Evolutionary conservation across 164 flowering plant species (phyloP), one percentile per base, ranked within the genome.

Genomic region (Stephania japonica): DNA sequence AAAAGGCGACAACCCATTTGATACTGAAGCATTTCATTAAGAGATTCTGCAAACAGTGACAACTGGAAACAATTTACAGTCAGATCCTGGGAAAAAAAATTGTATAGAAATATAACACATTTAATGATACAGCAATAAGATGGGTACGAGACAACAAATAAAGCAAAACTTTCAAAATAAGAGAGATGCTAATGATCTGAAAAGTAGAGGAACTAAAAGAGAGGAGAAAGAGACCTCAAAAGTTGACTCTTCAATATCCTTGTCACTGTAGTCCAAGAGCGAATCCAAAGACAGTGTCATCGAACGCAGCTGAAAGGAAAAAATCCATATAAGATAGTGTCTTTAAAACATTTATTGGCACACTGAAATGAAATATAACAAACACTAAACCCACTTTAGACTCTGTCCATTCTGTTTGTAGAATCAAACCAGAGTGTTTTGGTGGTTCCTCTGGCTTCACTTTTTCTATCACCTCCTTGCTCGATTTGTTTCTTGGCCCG

Each of bases 21-120:
- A 75, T 85, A 91, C 77, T 96, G 97, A 78, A 96, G 92, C 99
- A 93, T 93, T 84, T 96, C 99, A 85, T 88, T 84, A 10, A 96
- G 70, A 2, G 92, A 73, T 75, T 96, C 99, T 0, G 97, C 98
- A 86, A 96, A 93, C 50, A 93, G 70, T 62, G 98, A 96, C 72
- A 96, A 82, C 99, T 96, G 85, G 73, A 78, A 73, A 69, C 68
- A 49, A 69, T 65, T 63, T 5, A 70, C 24, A 56, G 44, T 71
- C 67, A 65, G 32, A 75, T 61, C 16, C 12, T 63, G 38, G 2
- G 9, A 43, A 62, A 68, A n/a, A 16, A 61, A 50, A 26, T 61
- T 43, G 59, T 11, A 21, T 68, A 68, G 24, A 32, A 43, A 14
- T 24, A 26, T 7, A 19, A 61, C 21, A 56, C 23, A 21, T n/a